Evolutionary conservation across 805 yeast species (phyloP), one percentile per base, ranked within the genome.

Genomic region (Zygotorulaspora chibaensis): DNA sequence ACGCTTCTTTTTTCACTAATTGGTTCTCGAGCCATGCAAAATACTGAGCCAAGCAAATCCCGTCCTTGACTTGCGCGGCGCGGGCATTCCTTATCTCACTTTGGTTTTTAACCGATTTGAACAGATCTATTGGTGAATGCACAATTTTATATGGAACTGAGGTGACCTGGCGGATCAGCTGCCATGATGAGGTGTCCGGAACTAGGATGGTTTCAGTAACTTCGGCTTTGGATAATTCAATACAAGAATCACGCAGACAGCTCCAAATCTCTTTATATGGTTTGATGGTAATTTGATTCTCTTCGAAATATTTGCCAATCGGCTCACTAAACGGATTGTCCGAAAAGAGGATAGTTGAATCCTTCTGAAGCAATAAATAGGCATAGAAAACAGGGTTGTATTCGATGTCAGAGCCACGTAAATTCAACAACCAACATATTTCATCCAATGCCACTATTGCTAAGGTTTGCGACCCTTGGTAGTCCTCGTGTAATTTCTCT

Each of bases 311-410:
- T 2, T 54, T 52, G 13, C 62, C 52, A 18, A 50, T 45, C 5
- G 69, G 70, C 9, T 65, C 66, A 30, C 63, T 52, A 42, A 76
- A 54, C 55, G 68, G 55, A 48, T 70, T 66, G 51, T 84, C 78
- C 7, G 81, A 68, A 59, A 83, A 87, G 12, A 87, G 66, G 3
- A 61, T 57, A 2, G 81, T 76, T 2, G 58, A 54, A 2, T 68
- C 67, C 13, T 76, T 67, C 26, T 83, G 70, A 2, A 58, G 29
- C 9, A 83, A 63, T 38, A 75, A 57, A 51, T 77, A 77, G 8
- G 90, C 72, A 66, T 81, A 88, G 62, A 91, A 93, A 1, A 89
- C 91, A 0, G 98, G 97, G 58, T 84, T 83, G 61, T 76, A 91
- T 3, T 82, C 83, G 47, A 91, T 83, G 62, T 91, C 98, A 17